phyloP scores from a whole-genome alignment of 805 yeast species.

The Yamadazyma paraphyllophila region DNA sequence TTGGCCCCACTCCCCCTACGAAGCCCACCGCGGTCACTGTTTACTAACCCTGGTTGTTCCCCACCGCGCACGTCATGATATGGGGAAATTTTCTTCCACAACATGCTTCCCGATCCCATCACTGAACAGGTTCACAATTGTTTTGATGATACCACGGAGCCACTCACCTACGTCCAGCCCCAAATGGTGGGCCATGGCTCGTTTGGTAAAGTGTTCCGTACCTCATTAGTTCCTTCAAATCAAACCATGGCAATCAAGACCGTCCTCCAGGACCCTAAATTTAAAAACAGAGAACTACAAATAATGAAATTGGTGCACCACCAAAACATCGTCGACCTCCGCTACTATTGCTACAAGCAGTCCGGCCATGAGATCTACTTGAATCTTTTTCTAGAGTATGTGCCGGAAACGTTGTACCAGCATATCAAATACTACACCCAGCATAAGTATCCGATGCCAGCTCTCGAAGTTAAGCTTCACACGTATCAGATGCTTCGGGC shows the following conservation, averaged over 20 bases:
- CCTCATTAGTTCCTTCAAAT: constrained; percentile 59
- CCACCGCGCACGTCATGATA: background rate
- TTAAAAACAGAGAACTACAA: constrained; percentile 90
- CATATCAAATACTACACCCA: constrained; percentile 81
- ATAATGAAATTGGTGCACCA: constrained; percentile 90
- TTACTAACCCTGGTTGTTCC: background rate
- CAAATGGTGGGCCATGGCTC: constrained; percentile 98
- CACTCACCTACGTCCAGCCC: constrained; percentile 72
- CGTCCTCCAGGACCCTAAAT: constrained; percentile 92
- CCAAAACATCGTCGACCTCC: constrained; percentile 81
- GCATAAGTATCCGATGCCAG: constrained; percentile 77
- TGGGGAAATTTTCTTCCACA: background rate
- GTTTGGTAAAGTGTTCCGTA: constrained; percentile 94
- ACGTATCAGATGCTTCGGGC: constrained; percentile 76
- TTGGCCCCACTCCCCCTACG: no score
- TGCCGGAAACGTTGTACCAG: constrained; percentile 92
- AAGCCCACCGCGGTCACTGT: no score
- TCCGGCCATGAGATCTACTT: constrained; percentile 80
- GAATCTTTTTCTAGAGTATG: constrained; percentile 84
- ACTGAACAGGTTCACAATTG: constrained; percentile 73
- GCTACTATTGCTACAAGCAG: constrained; percentile 78
- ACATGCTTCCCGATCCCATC: constrained; percentile 3
- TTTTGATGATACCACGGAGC: constrained; percentile 57
- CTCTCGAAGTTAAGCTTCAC: constrained; percentile 81
- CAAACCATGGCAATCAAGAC: constrained; percentile 90